Evolutionary conservation across 345 rosid species (phyloP), one percentile per base, ranked within the genome.

Genomic region (Rhodamnia argentea): DNA sequence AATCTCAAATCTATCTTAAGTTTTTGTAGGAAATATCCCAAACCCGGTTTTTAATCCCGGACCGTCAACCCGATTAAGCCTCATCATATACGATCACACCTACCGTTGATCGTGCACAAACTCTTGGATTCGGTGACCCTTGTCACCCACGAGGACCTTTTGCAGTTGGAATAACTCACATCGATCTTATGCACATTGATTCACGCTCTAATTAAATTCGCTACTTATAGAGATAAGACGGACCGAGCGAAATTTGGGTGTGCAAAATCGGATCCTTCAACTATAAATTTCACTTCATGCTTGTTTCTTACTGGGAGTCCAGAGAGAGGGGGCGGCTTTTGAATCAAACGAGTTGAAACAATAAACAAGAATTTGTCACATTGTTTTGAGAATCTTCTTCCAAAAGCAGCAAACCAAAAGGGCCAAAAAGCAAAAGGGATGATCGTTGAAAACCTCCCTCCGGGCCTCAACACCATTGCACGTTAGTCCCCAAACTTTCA

Each of bases 101-200:
- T 29, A n/a, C 6, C 13, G 1, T 59, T 59, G n/a, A 59, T 59
- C 70, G 6, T 16, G 4, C 70, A 59, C 40, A 0, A 64, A 8
- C 42, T 32, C 23, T 29, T 14, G 42, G 75, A 22, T 29, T 64
- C 44, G 11, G 1, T 0, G 6, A 62, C 42, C 42, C 11, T 20
- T 14, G 20, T 62, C 0, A 2, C 2, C 40, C 40, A 14, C 40
- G 9, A 29, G 75, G 40, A 5, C 5, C 22, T 29, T 0, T 15
- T 0, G 5, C 5, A 29, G 0, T 0, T 0, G 2, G 15, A 27
- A 27, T 62, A 20, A 29, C 75, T 62, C 1, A 1, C 3, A 0
- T 62, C 5, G 1, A 62, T 62, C 9, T 14, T 27, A 3, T 62
- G 75, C 40, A 27, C 75, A 12, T 62, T 14, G 40, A 62, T 62